These are phyloP conservation scores for Zygosaccharomyces rouxii DNA, from an alignment of 805 yeast genomes.

Conservation along the genomic window DNA sequence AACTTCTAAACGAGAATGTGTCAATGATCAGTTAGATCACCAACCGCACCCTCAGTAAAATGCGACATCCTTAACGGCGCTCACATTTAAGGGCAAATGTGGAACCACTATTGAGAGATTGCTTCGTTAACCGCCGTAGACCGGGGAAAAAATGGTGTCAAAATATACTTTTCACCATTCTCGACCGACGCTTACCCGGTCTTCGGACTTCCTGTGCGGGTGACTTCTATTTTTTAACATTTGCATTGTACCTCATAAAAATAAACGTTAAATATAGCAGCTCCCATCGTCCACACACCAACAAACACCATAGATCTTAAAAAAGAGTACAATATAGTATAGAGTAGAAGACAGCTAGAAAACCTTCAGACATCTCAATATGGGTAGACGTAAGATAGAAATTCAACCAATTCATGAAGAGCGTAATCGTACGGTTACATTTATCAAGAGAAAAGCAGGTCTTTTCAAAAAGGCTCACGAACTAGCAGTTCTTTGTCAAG, in stretches of 20 bases:
- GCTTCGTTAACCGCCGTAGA: background rate
- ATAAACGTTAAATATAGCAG: background rate
- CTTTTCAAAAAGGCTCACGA: conserved; percentile 64
- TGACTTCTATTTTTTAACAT: background rate
- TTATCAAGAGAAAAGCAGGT: conserved; percentile 92
- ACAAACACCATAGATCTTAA: background rate
- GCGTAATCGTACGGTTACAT: conserved; percentile 64
- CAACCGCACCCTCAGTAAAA: too few species aligned
- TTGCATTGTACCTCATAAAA: background rate
- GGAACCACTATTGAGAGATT: too few species aligned
- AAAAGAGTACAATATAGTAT: background rate
- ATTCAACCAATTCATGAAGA: conserved; percentile 89
- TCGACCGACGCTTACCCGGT: background rate
- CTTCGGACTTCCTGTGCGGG: background rate
- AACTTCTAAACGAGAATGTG: too few species aligned
- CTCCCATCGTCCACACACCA: background rate
- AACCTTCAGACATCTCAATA: conserved; percentile 25
- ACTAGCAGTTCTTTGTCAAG: conserved; percentile 83
- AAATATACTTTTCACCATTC: background rate
- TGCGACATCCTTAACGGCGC: too few species aligned
- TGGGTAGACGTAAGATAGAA: conserved; percentile 97
- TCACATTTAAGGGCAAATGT: too few species aligned
- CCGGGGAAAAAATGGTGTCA: background rate
- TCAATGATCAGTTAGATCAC: too few species aligned
- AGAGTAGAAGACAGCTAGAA: background rate